Conservation (phyloP, 1,139 yeast genomes). For the Candida labiduridarum region DNA sequence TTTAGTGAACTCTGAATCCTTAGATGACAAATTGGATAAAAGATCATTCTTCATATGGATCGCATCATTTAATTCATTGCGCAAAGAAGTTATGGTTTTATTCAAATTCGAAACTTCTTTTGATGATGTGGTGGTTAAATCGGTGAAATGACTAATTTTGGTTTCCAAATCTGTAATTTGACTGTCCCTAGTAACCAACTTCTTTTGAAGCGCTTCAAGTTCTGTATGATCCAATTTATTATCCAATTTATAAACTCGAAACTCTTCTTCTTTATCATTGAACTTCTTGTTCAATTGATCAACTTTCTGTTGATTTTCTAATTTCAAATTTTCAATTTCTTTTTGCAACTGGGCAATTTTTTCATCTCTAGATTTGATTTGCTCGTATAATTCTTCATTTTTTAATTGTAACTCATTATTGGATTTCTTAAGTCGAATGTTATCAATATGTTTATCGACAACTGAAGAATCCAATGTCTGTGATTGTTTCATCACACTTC, state of each 20-base stretch:
- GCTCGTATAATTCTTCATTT: slow-evolving; percentile 16
- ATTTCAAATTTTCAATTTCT: slow-evolving; percentile 12
- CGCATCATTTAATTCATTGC: slow-evolving; percentile 32
- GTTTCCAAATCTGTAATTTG: slow-evolving; percentile 32
- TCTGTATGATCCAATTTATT: slow-evolving; percentile 33
- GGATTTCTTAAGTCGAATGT: slow-evolving; percentile 38
- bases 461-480: slow-evolving; percentile 38
- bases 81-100: slow-evolving; percentile 24
- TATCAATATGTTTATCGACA: slow-evolving; percentile 49
- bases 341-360: slow-evolving; percentile 9
- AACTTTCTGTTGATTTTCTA: slow-evolving; percentile 8
- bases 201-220: slow-evolving; percentile 21
- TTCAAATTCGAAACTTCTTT: slow-evolving; percentile 23
- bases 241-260: slow-evolving; percentile 14
- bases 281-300: slow-evolving; percentile 8
- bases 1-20: slow-evolving; percentile 58
- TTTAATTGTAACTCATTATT: slow-evolving; percentile 22
- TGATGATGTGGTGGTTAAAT: slow-evolving; percentile 17
- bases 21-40: slow-evolving; percentile 64
- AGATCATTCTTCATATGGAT: slow-evolving; percentile 59
- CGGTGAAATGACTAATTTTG: slow-evolving; percentile 23
- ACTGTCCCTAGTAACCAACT: slow-evolving; percentile 30
- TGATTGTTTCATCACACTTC: slow-evolving; percentile 16
- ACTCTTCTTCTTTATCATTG: slow-evolving; percentile 12
- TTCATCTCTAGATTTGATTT: slow-evolving; percentile 13